A percentile compares a stretch with the other conserved stretches of the same genome.
phyloP scores from a whole-genome alignment of 805 yeast genomes.

The Diddensiella transvaalensis region DNA sequence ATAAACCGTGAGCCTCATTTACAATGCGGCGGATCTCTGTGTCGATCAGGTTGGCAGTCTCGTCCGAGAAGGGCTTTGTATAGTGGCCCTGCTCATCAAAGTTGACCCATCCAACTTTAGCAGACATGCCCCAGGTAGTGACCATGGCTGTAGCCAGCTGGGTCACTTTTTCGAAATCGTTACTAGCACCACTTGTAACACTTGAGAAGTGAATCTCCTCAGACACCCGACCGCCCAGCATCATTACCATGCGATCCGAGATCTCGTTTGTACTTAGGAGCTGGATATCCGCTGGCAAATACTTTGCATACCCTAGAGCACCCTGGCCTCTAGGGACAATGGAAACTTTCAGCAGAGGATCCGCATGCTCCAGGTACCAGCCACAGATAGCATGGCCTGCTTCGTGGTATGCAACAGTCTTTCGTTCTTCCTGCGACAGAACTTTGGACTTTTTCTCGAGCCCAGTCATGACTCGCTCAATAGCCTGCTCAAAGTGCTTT shows the following conservation, averaged over 20 bases:
- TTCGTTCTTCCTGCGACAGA: conserved; percentile 80
- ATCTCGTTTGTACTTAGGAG: conserved; percentile 74
- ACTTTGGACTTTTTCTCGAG: conserved; percentile 85
- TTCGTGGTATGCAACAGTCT: conserved; percentile 93
- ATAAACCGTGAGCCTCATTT: conserved; percentile 66
- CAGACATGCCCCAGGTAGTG: conserved; percentile 85
- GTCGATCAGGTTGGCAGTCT: conserved; percentile 78
- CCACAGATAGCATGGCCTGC: conserved; percentile 99
- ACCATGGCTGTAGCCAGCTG: conserved; percentile 94
- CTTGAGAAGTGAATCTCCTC: conserved; percentile 89
- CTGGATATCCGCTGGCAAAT: conserved; percentile 89
- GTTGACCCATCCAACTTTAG: conserved; percentile 76
- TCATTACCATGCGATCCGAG: conserved; percentile 90
- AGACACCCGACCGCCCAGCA: conserved; percentile 93
- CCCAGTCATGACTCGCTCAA: conserved; percentile 96
- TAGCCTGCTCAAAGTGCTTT: conserved; percentile 89
- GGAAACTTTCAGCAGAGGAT: conserved; percentile 91
- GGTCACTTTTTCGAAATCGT: conserved; percentile 94
- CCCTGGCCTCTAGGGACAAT: conserved; percentile 97
- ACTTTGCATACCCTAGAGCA: conserved; percentile 96
- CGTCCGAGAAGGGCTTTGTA: conserved; percentile 86
- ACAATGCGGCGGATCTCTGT: conserved; percentile 77
- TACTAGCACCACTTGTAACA: conserved; percentile 95
- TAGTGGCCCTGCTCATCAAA: conserved; percentile 62
- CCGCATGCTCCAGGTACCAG: conserved; percentile 88